A percentile compares a stretch with the other conserved stretches of the same genome.
phyloP scores from a whole-genome alignment of 352 stramenopile species.

The Phytophthora hibernalis region DNA sequence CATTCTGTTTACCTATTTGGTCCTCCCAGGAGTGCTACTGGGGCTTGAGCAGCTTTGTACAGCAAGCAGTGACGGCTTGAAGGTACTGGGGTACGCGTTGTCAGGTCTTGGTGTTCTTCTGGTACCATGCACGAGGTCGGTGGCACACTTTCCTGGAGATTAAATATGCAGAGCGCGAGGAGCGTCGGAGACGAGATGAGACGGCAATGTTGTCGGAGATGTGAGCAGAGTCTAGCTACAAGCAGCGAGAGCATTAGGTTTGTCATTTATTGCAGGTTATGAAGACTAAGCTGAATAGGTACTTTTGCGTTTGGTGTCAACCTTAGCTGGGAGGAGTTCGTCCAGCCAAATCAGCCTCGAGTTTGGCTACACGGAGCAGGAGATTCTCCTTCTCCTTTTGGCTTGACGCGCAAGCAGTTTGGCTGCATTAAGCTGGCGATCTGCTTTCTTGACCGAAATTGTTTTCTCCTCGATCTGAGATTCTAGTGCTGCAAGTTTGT shows the following conservation, averaged over 20 bases:
- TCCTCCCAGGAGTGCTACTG: slow-evolving; percentile 48
- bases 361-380: slow-evolving; percentile 47
- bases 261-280: slow-evolving; percentile 14
- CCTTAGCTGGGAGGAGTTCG: slow-evolving; percentile 1
- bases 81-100: slow-evolving; percentile 40
- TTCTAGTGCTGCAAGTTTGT: slow-evolving; percentile 49
- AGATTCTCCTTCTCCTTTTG: slow-evolving; percentile 81
- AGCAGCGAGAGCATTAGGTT: slow-evolving; percentile 5
- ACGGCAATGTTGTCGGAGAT: slow-evolving; percentile 25
- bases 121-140: slow-evolving; percentile 39
- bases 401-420: slow-evolving; percentile 71
- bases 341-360: slow-evolving; percentile 37
- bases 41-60: slow-evolving; percentile 61
- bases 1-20: slow-evolving; percentile 47
- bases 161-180: slow-evolving; percentile 48
- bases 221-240: slow-evolving; percentile 1
- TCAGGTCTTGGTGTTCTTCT: slow-evolving; percentile 29
- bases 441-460: slow-evolving; percentile 52
- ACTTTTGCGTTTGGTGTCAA: not conserved
- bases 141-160: slow-evolving; percentile 50
- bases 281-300: not conserved
- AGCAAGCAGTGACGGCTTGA: slow-evolving; percentile 14
- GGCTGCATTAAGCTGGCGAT: slow-evolving; percentile 70
- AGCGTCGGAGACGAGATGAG: slow-evolving; percentile 23
- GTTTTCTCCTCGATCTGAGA: slow-evolving; percentile 53